Evolutionary conservation across 2,329 filamentous ascomycete species (phyloP), one percentile per base, ranked within the genome.

Genomic region (Apiospora marii): DNA sequence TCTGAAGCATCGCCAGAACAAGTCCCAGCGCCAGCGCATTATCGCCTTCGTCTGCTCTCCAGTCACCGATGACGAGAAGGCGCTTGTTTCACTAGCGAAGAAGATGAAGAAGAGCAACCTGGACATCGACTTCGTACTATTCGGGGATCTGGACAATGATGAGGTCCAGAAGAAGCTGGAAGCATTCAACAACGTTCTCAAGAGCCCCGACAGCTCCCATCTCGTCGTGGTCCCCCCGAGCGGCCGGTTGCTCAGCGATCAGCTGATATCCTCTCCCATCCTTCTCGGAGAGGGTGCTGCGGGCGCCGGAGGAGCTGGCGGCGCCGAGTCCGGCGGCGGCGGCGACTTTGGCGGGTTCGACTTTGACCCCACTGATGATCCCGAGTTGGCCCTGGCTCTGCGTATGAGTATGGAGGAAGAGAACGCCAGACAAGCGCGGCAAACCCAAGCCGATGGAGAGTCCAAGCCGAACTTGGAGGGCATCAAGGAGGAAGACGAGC

Each of bases 101-200:
- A 97, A 96, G 86, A 97, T 98, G 95, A 98, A 98, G 91, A 99
- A 99, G 89, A 93, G 92, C 83, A 96, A 94, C 80, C 94, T 98
- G 74, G 94, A 92, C 74, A 94, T 99, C 80, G 96, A 99, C 83
- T 96, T 99, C 80, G 90, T 99, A 74, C 91, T 96, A 67, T 99
- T 99, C 79, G 96, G 96, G 77, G 96, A 99, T 79, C 89, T 98
- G 70, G 94, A 96, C 76, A 94, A 95, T 78, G 94, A 97, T 76
- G 94, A 92, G 75, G 93, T 93, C 71, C 91, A 93, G 82, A 96
- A 96, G 85, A 98, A 98, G 86, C 91, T 99, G 71, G 92, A 94
- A 80, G 92, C 94, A 41, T 99, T 99, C 87, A 95, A 98, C 84
- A 93, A 97, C 75, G 93, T 92, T 75, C 94, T 98, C 82, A 98